Evolutionary conservation across 306 rosid genomes (phyloP), one percentile per base, ranked within the genome.

Genomic region (Arachis hypogaea): DNA sequence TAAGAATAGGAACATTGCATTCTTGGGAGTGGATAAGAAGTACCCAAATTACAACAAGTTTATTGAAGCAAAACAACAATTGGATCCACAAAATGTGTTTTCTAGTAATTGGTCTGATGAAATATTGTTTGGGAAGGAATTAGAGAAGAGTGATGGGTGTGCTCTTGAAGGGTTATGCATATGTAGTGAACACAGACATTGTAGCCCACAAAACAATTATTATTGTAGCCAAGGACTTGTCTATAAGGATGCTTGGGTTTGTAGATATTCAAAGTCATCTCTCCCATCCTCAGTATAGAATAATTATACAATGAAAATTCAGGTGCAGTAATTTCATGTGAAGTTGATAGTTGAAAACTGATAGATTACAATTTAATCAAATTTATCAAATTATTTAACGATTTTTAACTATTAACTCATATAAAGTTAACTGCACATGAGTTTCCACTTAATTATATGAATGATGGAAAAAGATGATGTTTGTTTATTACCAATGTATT

Each of bases 61-160:
- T 69, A 1, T 84, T 58, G 74, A 36, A 6, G 86, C 84, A 1
- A 92, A 76, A 51, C 67, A 68, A 11, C 72, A 78, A 65, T 33
- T 92, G 90, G 93, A 92, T 69, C 91, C 96, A 36, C 78, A 59
- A 11, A 80, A 62, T 57, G 77, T 89, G 68, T 87, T 89, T 47
- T 89, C 96, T 0, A 88, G 90, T 81, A 77, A 71, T 51, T 87
- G 91, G 91, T 84, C 97, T 2, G 87, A 92, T 44, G 87, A 82
- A 66, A n/a, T 89, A 11, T 28, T 85, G 18, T 83, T 75, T 78
- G 96, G 93, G 22, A 82, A 67, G 68, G 84, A 46, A 40, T 82
- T 46, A 1, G 84, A 5, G 28, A 87, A 81, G 16, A 8, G 9
- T 43, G 87, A 89, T 65, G 97, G 86, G 50, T 92, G 97, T 83